Conservation (phyloP, 2,329 filamentous ascomycete genomes). For the Penicillium italicum region DNA sequence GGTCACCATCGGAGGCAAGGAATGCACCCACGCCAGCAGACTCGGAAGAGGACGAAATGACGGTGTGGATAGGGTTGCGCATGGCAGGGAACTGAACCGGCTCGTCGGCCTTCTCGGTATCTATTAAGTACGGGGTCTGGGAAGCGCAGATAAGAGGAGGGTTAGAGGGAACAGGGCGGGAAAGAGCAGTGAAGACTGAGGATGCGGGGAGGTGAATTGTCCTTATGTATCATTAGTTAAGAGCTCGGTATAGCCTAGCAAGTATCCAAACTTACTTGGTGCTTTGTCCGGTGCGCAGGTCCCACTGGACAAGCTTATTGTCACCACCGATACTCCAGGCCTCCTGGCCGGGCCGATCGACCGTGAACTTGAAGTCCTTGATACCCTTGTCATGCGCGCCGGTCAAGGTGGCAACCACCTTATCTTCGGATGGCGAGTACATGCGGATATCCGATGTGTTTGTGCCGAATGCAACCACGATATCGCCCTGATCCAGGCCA, state of each 20-base stretch:
- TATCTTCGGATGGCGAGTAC: constrained; percentile 49
- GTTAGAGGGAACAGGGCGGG: constrained; percentile 40
- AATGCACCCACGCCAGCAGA: constrained; percentile 39
- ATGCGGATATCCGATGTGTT: constrained; percentile 49
- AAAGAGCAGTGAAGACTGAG: constrained; percentile 39
- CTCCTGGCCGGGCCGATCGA: constrained; percentile 37
- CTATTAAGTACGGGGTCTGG: constrained; percentile 47
- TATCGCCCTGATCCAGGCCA: constrained; percentile 38
- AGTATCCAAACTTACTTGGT: constrained; percentile 38
- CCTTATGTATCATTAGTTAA: constrained; percentile 28
- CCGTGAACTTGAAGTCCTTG: constrained; percentile 51
- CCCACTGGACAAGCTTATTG: constrained; percentile 52
- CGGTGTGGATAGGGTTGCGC: constrained; percentile 47
- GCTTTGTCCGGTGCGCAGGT: constrained; percentile 43
- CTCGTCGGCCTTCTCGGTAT: constrained; percentile 39
- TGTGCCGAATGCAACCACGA: constrained; percentile 50
- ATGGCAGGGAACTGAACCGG: constrained; percentile 47
- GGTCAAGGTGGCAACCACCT: constrained; percentile 43
- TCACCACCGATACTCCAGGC: constrained; percentile 55
- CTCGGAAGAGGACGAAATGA: constrained; percentile 42
- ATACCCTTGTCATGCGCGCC: constrained; percentile 49
- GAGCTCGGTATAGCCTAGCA: constrained; percentile 3
- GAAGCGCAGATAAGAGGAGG: constrained; percentile 50
- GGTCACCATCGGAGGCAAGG: constrained; percentile 49
- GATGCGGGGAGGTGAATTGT: constrained; percentile 44